Base-by-base conservation (phyloP, 1,284 basidiomycete genomes). In the Peniophora sp. region DNA sequence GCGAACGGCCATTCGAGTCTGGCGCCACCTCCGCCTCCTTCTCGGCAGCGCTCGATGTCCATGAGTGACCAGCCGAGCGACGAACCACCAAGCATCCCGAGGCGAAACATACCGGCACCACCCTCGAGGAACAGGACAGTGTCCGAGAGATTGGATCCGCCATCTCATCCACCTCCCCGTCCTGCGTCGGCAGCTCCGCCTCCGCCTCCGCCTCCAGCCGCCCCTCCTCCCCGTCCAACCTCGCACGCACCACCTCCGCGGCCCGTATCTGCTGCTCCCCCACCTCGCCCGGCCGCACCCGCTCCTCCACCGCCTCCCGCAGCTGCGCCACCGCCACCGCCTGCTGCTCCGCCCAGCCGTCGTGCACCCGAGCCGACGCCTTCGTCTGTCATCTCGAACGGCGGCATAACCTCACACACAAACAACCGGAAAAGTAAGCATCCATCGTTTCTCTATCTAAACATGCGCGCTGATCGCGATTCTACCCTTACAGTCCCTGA, bases 401-500 rank as follows among this genome's bases (percentile, higher is more conserved):
- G 60, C 24, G 17, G 53, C 34, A 46, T 57, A 22, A 50, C 48
- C 42, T 47, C 58, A 68, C 32, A 43, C n/a, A 17, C 39, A 36
- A n/a, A 32, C 9, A 52, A 24, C 37, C 70, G 77, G 24, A 83
- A 77, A 68, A 85, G 83, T 85, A 65, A 62, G 75, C 61, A 24
- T 47, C 23, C 3, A 9, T n/a, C 44, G 37, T 37, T 43, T 45
- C 32, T 35, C 32, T 54, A 18, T 24, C 17, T 17, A 42, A 45
- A 42, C 27, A 22, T 47, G 47, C 10, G n/a, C 34, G 34, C 10
- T n/a, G 10, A n/a, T 10, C 34, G 34, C 10, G n/a, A 47, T 20
- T 51, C 51, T 55, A 49, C 54, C 53, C 44, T 52, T 57, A 3
- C 53, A 90, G 88, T 89, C 51, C 84, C 85, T 36, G 80, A 85